Evolutionary conservation across 169 alveolate species (phyloP).

Genomic region (Plasmodium cynomolgi): DNA sequence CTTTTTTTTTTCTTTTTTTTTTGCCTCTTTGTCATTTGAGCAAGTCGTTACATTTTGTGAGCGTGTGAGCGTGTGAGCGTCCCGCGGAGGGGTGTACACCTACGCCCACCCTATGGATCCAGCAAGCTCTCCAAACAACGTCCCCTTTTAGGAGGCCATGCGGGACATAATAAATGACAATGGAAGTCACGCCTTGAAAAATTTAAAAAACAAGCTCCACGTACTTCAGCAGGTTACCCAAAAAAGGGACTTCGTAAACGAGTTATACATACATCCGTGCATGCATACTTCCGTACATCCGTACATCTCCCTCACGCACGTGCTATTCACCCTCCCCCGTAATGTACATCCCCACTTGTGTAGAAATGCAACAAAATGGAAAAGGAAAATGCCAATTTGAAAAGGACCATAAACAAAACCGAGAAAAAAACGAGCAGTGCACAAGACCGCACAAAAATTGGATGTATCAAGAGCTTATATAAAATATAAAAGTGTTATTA

Average conservation of each 20-base stretch:
- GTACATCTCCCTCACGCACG: not conserved
- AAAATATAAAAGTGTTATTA: constrained; percentile 23
- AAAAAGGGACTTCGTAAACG: not conserved
- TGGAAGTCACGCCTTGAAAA: constrained; percentile 9
- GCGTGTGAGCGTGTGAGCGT: not conserved
- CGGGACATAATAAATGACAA: constrained; percentile 22
- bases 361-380: constrained; percentile 33
- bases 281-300: not conserved
- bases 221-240: constrained; percentile 21
- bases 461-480: constrained; percentile 13
- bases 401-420: constrained; percentile 32
- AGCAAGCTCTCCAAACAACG: not conserved
- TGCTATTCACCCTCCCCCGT: not conserved
- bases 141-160: constrained; percentile 7
- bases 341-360: not conserved
- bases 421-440: not conserved
- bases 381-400: constrained; percentile 30
- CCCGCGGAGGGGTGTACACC: not conserved
- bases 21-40: not conserved
- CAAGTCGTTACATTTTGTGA: not conserved
- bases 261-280: not conserved
- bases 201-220: constrained; percentile 32
- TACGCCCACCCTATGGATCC: not conserved
- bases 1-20: not conserved
- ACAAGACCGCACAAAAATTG: not conserved